Conservation (phyloP, 345 rosid species). For the Lagerstroemia speciosa region DNA sequence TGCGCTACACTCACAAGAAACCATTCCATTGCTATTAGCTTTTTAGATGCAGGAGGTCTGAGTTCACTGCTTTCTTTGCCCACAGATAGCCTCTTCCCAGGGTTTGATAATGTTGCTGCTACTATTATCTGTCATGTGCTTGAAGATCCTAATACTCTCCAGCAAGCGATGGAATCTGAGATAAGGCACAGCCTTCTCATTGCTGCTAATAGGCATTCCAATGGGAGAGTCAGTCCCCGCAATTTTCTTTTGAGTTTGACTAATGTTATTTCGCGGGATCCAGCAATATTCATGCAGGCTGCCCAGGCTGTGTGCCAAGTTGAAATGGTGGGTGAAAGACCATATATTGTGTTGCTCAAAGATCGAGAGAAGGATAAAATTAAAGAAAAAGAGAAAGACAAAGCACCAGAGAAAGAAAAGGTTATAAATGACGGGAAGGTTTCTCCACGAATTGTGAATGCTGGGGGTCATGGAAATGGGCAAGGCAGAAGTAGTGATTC, state of each 20-base stretch:
- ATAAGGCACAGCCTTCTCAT: slow-evolving; percentile 71
- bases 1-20: slow-evolving; percentile 77
- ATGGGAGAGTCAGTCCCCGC: slow-evolving; percentile 72
- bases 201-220: slow-evolving; percentile 74
- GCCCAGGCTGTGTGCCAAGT: slow-evolving; percentile 78
- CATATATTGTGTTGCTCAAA: slow-evolving; percentile 69
- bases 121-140: slow-evolving; percentile 81
- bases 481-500: slow-evolving; percentile 41
- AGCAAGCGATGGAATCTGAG: slow-evolving; percentile 97
- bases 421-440: slow-evolving; percentile 51
- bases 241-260: slow-evolving; percentile 60
- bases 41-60: slow-evolving; percentile 81
- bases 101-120: slow-evolving; percentile 82
- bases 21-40: slow-evolving; percentile 71
- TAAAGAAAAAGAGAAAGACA: slow-evolving; percentile 69
- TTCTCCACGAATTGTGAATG: slow-evolving; percentile 29
- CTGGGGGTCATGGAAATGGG: slow-evolving; percentile 29
- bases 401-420: slow-evolving; percentile 71
- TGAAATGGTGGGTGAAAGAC: slow-evolving; percentile 95
- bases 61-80: slow-evolving; percentile 75
- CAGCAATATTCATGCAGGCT: slow-evolving; percentile 69
- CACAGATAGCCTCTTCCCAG: slow-evolving; percentile 79
- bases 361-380: slow-evolving; percentile 77
- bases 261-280: slow-evolving; percentile 83
- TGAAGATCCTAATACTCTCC: slow-evolving; percentile 94